Evolutionary conservation across 164 flowering plant genomes (phyloP).

Genomic region (Kalanchoe fedtschenkoi): DNA sequence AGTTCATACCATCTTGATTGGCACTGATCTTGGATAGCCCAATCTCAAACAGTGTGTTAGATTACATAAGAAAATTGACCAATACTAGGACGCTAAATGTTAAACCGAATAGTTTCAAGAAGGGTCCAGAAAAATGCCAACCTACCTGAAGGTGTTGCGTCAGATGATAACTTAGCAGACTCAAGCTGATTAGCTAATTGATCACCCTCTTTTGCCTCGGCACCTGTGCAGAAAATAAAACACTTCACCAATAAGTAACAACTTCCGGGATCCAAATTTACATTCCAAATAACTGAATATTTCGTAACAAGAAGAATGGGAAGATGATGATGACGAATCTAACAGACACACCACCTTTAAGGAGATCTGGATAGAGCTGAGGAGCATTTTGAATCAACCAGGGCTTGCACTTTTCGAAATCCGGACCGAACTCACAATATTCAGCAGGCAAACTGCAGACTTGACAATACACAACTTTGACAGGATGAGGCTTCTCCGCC

Average conservation of each 20-base stretch:
- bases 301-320: neutral
- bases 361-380: constrained; percentile 74
- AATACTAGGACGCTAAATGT: neutral
- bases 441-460: constrained; percentile 79
- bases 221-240: constrained; percentile 28
- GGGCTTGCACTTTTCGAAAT: constrained; percentile 92
- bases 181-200: constrained; percentile 55
- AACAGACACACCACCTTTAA: constrained; percentile 37
- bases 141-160: constrained; percentile 23
- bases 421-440: constrained; percentile 93
- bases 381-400: constrained; percentile 88
- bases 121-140: neutral
- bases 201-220: constrained; percentile 46
- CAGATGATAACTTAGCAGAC: constrained; percentile 41
- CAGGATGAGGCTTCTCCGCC: constrained; percentile 85
- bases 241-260: neutral
- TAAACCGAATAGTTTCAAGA: neutral
- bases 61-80: too few species aligned
- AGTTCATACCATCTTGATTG: too few species aligned
- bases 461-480: constrained; percentile 53
- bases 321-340: too few species aligned
- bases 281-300: neutral
- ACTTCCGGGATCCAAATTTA: neutral
- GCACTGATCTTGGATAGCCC: too few species aligned
- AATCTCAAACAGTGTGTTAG: neutral